Evolutionary conservation across 352 stramenopile genomes (phyloP), one percentile per base, ranked within the genome.

Genomic region (Phytophthora meadii): DNA sequence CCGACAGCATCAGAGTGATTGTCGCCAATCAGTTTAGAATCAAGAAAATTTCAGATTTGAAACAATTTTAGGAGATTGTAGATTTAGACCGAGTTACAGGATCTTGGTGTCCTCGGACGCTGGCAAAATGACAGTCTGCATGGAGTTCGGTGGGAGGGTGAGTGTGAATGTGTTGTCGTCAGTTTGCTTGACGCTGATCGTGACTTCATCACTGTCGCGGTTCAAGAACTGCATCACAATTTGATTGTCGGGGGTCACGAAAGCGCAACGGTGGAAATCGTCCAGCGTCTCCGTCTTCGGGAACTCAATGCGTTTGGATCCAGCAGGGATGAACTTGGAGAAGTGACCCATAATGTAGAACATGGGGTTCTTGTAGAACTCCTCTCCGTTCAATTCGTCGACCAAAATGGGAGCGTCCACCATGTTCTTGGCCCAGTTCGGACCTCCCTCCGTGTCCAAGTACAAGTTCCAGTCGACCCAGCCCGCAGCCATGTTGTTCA

Each of bases 401-500:
- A 89, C 57, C 19, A 95, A 53, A 44, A 94, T 90, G 0, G 84
- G 84, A 15, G 87, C 64, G 37, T 95, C 87, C n/a, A 92, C 84
- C 6, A 73, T 37, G 72, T 94, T 94, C 30, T 70, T 41, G 24
- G 71, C 65, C 82, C 92, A 93, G 51, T 87, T 94, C 0, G 90
- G 90, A 0, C 89, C 90, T 11, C 82, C 80, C 9, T 46, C 61
- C 32, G 74, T 81, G 58, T 90, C 72, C 19, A 97, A 76, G 46
- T 81, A 69, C 9, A 96, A 55, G 67, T 97, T 97, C 88, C 89
- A 97, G 79, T 97, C 86, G 19, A 70, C 91, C 88, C 88, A 97
- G 4, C 86, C 84, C 4, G 70, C 64, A 68, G 39, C 45, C 14
- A 87, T 79, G 56, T 80, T 86, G 69, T 85, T 94, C 37, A 76